Conservation (phyloP, 1,139 yeast species). For the Arxiozyma telluris region DNA sequence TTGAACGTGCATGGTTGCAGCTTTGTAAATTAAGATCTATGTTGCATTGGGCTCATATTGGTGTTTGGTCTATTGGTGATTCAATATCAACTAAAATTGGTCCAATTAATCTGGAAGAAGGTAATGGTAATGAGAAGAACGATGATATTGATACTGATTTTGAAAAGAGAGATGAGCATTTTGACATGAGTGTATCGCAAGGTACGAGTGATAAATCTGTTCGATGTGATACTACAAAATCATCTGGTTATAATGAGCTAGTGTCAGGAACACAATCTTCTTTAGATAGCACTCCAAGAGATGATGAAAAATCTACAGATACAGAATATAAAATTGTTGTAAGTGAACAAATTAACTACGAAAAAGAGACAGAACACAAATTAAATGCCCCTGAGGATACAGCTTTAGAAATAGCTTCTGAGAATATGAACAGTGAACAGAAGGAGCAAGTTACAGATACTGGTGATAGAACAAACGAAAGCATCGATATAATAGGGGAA, state of each 20-base stretch:
- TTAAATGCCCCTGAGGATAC: not conserved
- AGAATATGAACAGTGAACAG: not conserved
- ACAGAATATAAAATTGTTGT: not conserved
- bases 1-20: slow-evolving; percentile 49
- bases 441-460: not conserved
- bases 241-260: not conserved
- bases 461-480: slow-evolving; percentile 1
- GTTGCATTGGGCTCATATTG: slow-evolving; percentile 79
- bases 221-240: not conserved
- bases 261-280: not conserved
- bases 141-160: not conserved
- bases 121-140: slow-evolving; percentile 10
- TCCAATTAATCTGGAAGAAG: slow-evolving; percentile 19
- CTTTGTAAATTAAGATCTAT: slow-evolving; percentile 47
- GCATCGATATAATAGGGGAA: slow-evolving; percentile 7
- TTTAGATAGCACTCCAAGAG: not conserved
- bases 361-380: not conserved
- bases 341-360: not conserved
- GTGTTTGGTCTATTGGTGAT: slow-evolving; percentile 39
- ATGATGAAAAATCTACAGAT: not conserved
- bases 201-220: not conserved
- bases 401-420: not conserved
- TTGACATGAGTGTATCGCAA: not conserved
- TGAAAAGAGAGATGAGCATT: not conserved
- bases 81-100: slow-evolving; percentile 29